Conservation (phyloP, 257 asterid genomes). For the Ilex asprella region DNA sequence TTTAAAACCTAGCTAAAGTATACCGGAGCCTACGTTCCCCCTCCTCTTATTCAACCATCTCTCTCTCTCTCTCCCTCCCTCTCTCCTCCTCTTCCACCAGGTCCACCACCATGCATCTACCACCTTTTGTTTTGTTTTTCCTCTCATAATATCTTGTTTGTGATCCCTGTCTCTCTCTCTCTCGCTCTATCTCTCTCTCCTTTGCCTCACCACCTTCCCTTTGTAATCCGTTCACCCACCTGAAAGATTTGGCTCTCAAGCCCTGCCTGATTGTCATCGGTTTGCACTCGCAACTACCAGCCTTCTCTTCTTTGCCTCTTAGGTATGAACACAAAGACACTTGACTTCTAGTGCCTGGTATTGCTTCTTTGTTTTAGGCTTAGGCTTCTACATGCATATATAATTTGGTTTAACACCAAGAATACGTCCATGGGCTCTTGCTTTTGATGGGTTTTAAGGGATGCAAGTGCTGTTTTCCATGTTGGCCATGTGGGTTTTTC, state of each 20-base stretch:
- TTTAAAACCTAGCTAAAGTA: no score
- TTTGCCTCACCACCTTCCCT: slow-evolving; percentile 17
- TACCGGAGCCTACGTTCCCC: slow-evolving; percentile 1
- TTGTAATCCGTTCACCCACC: slow-evolving; percentile 14
- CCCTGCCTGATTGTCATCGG: slow-evolving; percentile 18
- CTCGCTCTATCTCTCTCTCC: slow-evolving; percentile 8
- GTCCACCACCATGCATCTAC: slow-evolving; percentile 23
- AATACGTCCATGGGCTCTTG: background rate
- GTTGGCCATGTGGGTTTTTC: slow-evolving; percentile 17
- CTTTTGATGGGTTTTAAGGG: background rate
- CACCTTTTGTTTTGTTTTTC: slow-evolving; percentile 2
- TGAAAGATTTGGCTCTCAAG: no score
- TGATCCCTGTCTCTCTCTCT: background rate
- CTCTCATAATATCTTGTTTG: no score
- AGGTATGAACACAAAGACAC: slow-evolving; percentile 7
- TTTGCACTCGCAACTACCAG: slow-evolving; percentile 22
- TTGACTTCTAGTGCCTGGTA: slow-evolving; percentile 4
- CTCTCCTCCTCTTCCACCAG: slow-evolving; percentile 8
- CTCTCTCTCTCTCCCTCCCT: background rate
- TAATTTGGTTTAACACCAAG: background rate
- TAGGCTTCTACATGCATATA: background rate
- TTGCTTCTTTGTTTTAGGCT: background rate
- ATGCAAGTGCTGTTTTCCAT: slow-evolving; percentile 3
- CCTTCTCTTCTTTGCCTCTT: slow-evolving; percentile 4
- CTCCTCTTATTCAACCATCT: slow-evolving; percentile 15